These are phyloP conservation scores for Aspergillus phoenicis DNA, from an alignment of 2,329 filamentous ascomycete species.

Conservation along the genomic window DNA sequence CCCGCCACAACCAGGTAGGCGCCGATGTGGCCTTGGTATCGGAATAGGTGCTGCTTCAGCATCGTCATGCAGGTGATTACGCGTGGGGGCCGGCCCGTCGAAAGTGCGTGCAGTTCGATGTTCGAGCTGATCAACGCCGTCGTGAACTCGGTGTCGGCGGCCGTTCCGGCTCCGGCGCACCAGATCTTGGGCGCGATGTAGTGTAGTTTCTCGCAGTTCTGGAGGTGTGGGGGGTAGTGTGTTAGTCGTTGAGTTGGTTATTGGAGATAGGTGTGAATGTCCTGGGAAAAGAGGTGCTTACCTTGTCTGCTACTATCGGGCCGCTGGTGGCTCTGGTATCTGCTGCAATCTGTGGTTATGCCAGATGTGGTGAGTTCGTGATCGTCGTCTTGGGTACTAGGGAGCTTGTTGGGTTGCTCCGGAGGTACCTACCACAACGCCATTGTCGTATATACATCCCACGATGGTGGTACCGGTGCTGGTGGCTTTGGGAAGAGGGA, in stretches of 20 bases:
- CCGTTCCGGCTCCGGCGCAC: slow-evolving; percentile 97
- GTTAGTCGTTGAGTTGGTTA: not conserved
- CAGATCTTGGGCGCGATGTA: slow-evolving; percentile 99
- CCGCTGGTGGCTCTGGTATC: slow-evolving; percentile 97
- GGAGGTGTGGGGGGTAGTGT: not conserved
- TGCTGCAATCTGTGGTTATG: slow-evolving; percentile 76
- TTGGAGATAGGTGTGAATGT: not conserved
- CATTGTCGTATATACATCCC: slow-evolving; percentile 92
- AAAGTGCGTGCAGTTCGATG: slow-evolving; percentile 94
- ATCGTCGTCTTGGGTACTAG: not conserved
- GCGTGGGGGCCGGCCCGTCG: slow-evolving; percentile 91
- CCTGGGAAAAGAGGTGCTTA: slow-evolving; percentile 31
- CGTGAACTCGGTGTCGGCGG: slow-evolving; percentile 98
- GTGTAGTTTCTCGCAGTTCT: slow-evolving; percentile 99
- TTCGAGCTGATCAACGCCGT: slow-evolving; percentile 98
- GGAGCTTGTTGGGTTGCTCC: not conserved
- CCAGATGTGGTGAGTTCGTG: not conserved
- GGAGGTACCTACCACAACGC: slow-evolving; percentile 74
- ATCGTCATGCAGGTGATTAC: slow-evolving; percentile 99
- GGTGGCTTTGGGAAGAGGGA: slow-evolving; percentile 94
- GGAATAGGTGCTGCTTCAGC: slow-evolving; percentile 99
- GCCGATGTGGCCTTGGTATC: slow-evolving; percentile 95
- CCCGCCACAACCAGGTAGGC: slow-evolving; percentile 97
- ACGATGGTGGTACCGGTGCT: slow-evolving; percentile 99
- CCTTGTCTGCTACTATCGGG: slow-evolving; percentile 98